phyloP scores from a whole-genome alignment of 768 basidiomycete genomes.

The Suillus placidus region DNA sequence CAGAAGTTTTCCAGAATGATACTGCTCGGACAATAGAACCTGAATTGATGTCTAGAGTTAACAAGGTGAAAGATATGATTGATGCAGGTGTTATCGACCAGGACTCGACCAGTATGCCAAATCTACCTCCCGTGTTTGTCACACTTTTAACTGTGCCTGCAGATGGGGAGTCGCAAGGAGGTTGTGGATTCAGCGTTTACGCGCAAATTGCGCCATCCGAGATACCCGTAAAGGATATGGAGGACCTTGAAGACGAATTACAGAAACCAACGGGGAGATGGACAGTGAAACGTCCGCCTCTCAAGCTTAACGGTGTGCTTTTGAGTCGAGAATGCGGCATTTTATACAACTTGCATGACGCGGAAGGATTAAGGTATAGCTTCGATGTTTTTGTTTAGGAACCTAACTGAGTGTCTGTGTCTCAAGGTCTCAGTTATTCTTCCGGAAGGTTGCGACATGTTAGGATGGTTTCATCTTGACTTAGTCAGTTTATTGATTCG shows the following conservation, averaged over 20 bases:
- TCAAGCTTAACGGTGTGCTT: conserved; percentile 64
- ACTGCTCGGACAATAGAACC: conserved; percentile 61
- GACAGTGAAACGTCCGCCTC: conserved; percentile 56
- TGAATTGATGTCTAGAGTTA: conserved; percentile 60
- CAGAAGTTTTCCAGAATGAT: conserved; percentile 53
- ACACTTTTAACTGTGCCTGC: conserved; percentile 2
- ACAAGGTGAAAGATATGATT: conserved; percentile 62
- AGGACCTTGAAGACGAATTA: conserved; percentile 73
- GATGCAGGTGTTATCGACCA: conserved; percentile 65
- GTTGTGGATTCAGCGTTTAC: conserved; percentile 68
- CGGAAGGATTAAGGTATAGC: conserved; percentile 68
- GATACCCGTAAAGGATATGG: conserved; percentile 58
- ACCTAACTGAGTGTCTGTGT: conserved; percentile 5
- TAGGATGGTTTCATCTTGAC: conserved; percentile 19
- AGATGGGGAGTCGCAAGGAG: conserved; percentile 51
- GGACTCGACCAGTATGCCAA: conserved; percentile 41
- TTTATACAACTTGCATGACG: conserved; percentile 64
- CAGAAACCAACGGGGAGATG: conserved; percentile 73
- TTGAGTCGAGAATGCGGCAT: conserved; percentile 83
- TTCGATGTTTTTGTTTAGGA: background rate
- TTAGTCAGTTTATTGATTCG: conserved; percentile 11
- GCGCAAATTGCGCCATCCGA: conserved; percentile 61
- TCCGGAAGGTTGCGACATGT: conserved; percentile 75
- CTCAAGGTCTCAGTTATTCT: conserved; percentile 61
- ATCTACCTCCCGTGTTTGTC: background rate